Base-by-base conservation (phyloP, 768 basidiomycete species). In the Agaricus subrufescens region DNA sequence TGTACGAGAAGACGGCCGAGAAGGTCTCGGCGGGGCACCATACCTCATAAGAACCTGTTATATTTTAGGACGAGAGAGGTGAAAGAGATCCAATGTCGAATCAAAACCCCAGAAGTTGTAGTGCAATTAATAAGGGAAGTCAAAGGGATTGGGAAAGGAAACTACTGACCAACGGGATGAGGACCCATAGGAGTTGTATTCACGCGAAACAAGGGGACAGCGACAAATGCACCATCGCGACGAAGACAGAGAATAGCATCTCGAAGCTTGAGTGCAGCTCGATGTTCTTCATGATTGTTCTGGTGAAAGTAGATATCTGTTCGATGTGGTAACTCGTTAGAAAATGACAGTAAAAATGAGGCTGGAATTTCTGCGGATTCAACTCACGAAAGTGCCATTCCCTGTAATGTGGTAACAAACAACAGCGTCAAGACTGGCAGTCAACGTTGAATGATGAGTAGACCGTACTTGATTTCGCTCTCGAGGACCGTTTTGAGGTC, bases 11-110 rank as follows among this genome's bases (percentile, higher is more conserved):
- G n/a, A 91, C 84, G 0, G 85, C 76, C 0, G 79, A 70, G 63
- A 91, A 91, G 2, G 87, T 87, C 60, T 89, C 85, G 0, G 81
- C 75, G 1, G 89, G 89, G 26, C 78, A 84, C 89, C 89, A 91
- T 19, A 91, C 84, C 62, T 91, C 89, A 62, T 89, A 91, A 0
- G 88, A 90, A 3, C 89, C 89, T 89, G 52, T 29, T 34, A 23
- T 43, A 9, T 54, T 26, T 4, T 44, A 6, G 4, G 19, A 19
- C 19, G 19, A 40, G 37, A 53, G 43, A 6, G 38, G 47, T 15
- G 7, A 50, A 19, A 23, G 37, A 25, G 37, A 25, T 14, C 51
- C 40, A 2, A 25, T 25, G 23, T 27, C 26, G 45, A 26, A 3
- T 14, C 43, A 44, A n/a, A 44, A 26, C 1, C 9, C 43, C 34